A percentile compares a stretch with the other conserved stretches of the same genome.
Conservation (phyloP, 148 eudicot genomes). For the Vaccinium corymbosum region DNA sequence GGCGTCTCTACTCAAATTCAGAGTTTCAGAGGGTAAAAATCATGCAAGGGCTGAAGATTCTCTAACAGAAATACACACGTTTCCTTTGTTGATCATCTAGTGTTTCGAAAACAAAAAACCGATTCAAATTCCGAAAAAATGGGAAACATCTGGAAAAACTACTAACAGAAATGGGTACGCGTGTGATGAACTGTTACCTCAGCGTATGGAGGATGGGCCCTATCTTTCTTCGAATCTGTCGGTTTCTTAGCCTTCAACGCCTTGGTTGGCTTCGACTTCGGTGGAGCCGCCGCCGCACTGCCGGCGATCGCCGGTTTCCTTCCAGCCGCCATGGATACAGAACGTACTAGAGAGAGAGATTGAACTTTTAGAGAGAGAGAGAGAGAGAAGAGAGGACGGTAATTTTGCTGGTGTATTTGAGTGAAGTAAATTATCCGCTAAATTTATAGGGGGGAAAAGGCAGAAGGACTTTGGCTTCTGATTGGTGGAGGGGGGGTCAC, state of each 20-base stretch:
- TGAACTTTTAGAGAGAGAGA: neutral
- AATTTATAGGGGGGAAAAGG: constrained; percentile 13
- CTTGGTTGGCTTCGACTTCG: neutral
- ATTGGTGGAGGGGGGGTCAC: constrained; percentile 18
- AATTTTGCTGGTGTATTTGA: neutral
- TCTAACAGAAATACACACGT: no score
- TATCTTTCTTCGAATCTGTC: constrained; percentile 12
- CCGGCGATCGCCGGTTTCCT: constrained; percentile 1
- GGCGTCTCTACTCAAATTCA: no score
- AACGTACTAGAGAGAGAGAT: neutral
- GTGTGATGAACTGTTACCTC: constrained; percentile 12
- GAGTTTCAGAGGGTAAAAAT: no score
- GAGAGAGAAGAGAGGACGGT: no score
- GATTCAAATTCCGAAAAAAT: no score
- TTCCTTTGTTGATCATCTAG: no score
- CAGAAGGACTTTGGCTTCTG: neutral
- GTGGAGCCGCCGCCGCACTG: neutral
- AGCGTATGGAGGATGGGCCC: constrained; percentile 27
- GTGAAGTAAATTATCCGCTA: no score
- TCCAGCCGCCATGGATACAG: constrained; percentile 3
- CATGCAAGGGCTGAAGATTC: no score
- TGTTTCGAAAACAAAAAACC: no score
- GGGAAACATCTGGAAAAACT: no score
- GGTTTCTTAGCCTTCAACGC: constrained; percentile 12
- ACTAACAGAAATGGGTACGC: neutral